A percentile compares a stretch with the other conserved stretches of the same genome.
These are phyloP conservation scores for Podila minutissima DNA, from an alignment of 192 early-diverging fungal genomes.

Conservation along the genomic window DNA sequence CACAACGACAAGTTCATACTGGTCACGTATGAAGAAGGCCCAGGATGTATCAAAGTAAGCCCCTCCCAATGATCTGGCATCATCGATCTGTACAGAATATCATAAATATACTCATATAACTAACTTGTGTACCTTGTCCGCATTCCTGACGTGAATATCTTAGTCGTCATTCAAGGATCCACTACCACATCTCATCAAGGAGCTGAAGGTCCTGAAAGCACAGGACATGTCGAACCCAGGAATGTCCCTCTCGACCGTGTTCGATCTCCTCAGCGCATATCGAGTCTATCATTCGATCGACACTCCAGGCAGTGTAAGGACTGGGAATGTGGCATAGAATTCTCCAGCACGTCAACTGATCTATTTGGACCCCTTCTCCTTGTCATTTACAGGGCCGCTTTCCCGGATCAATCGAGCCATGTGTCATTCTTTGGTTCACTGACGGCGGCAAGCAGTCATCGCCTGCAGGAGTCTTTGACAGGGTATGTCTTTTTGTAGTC, in stretches of 20 bases:
- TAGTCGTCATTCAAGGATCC: slow-evolving; percentile 61
- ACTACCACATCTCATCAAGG: slow-evolving; percentile 61
- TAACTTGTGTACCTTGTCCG: background rate
- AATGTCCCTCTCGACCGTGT: slow-evolving; percentile 68
- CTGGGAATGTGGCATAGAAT: background rate
- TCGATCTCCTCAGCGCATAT: slow-evolving; percentile 76
- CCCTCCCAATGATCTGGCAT: background rate
- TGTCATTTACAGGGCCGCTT: slow-evolving; percentile 66
- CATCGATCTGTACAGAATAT: too few species aligned
- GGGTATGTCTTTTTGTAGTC: slow-evolving; percentile 1
- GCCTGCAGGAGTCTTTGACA: slow-evolving; percentile 51
- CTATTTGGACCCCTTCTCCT: background rate
- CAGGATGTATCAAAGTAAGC: slow-evolving; percentile 62
- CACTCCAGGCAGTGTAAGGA: slow-evolving; percentile 66
- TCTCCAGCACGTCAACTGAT: background rate
- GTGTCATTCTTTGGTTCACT: slow-evolving; percentile 83
- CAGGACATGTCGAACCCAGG: slow-evolving; percentile 76
- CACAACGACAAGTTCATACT: slow-evolving; percentile 82
- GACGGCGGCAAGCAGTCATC: slow-evolving; percentile 73
- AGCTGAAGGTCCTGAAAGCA: slow-evolving; percentile 71
- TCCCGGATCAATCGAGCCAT: slow-evolving; percentile 68
- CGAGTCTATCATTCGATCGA: slow-evolving; percentile 71
- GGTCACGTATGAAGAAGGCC: slow-evolving; percentile 70
- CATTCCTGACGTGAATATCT: background rate
- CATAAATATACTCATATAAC: background rate